phyloP scores from a whole-genome alignment of 305 asterid species.

The Fraxinus albicans region DNA sequence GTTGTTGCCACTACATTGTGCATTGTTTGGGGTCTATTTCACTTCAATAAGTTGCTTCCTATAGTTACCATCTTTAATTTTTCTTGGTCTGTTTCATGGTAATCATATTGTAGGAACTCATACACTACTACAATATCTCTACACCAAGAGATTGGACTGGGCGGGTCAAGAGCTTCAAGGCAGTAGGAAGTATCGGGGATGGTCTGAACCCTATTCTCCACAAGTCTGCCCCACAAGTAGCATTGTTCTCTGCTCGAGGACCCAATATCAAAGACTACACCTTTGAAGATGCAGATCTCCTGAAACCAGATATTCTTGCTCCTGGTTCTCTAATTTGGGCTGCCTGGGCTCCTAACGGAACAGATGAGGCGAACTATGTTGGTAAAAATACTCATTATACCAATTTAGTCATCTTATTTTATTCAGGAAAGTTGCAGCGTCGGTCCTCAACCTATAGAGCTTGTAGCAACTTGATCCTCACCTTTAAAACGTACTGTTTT shows the following conservation, averaged over 20 bases:
- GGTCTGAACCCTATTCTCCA: constrained; percentile 86
- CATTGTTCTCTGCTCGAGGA: constrained; percentile 94
- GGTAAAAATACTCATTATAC: constrained; percentile 43
- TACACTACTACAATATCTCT: constrained; percentile 82
- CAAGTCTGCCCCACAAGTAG: constrained; percentile 96
- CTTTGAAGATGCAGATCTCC: constrained; percentile 89
- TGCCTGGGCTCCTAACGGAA: constrained; percentile 97
- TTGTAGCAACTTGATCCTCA: background rate
- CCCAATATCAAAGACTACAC: constrained; percentile 94
- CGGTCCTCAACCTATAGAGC: background rate
- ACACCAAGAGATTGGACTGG: constrained; percentile 97
- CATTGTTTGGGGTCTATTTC: background rate
- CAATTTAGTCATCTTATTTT: background rate
- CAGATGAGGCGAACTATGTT: constrained; percentile 86
- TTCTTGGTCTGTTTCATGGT: constrained; percentile 6
- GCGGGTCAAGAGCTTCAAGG: constrained; percentile 83
- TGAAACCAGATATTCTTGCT: constrained; percentile 96
- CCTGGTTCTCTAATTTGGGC: constrained; percentile 99
- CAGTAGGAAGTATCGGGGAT: constrained; percentile 81
- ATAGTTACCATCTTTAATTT: background rate
- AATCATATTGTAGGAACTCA: constrained; percentile 62
- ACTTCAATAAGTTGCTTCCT: background rate
- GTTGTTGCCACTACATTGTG: background rate
- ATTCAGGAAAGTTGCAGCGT: background rate
- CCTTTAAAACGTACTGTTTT: background rate